Base-by-base conservation (phyloP, 108 stramenopile genomes). In the Skeletonema potamos region DNA sequence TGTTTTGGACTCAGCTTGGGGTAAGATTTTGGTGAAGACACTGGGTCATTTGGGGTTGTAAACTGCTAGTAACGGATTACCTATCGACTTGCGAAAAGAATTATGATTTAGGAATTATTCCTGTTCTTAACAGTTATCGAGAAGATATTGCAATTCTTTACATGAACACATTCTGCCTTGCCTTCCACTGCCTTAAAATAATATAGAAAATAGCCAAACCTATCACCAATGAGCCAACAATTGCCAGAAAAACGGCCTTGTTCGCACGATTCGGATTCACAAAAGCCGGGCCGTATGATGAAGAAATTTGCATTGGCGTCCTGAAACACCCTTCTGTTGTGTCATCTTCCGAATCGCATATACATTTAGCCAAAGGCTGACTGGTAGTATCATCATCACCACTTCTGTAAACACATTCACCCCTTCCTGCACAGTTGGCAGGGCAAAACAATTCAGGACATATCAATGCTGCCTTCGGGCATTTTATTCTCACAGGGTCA, bases 1-100 rank as follows among this genome's bases (percentile, higher is more conserved):
- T 2, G 66, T 96, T 12, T 65, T 96, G 54, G 92, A 96, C 56
- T 78, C 79, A 71, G 74, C 75, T 10, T 67, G 81, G 51, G 89
- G 89, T 3, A 71, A 74, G 54, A 34, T 58, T 66, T 37, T 85
- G 55, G 55, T 85, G 18, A 58, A 64, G 15, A 48, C 73, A 20
- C 41, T 73, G 64, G 59, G 71, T 24, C 7, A 51, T 9, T 8
- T 22, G 48, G 20, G 20, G 20, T 22, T 51, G 48, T 22, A 51
- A 20, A 22, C 48, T 22, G 22, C 18, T 51, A 51, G 22, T 51
- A 24, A n/a, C n/a, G n/a, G n/a, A n/a, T n/a, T n/a, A n/a, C n/a
- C n/a, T n/a, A n/a, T n/a, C n/a, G n/a, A n/a, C 2, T 13, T 41
- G 9, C 10, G 11, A 41, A 41, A 15, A 41, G 39, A 41, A 32